Evolutionary conservation across 192 early-diverging fungal species (phyloP).

Genomic region (Diversispora eburnea): DNA sequence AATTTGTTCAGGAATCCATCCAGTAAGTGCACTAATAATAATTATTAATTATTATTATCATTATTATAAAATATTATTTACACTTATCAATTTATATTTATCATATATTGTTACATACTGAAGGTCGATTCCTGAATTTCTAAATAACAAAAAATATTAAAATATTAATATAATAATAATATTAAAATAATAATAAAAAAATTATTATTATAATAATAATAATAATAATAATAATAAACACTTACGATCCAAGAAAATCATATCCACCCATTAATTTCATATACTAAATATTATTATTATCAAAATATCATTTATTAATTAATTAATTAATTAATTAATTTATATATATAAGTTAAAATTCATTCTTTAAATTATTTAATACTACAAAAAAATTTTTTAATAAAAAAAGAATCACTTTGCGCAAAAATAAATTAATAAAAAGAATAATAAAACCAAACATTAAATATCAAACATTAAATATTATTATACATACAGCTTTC

Average conservation of each 20-base stretch:
- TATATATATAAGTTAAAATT: not conserved
- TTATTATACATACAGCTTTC: constrained; percentile 63
- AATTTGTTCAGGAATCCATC: constrained; percentile 91
- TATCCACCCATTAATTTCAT: constrained; percentile 96
- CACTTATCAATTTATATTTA: not conserved
- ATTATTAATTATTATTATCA: not conserved
- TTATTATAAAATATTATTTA: not conserved
- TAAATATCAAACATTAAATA: not conserved
- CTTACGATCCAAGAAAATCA: constrained; percentile 86
- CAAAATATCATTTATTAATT: no score
- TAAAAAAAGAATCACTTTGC: no score
- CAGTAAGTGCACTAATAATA: constrained; percentile 67
- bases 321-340: not conserved
- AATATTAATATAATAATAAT: constrained; percentile 10
- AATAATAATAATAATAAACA: constrained; percentile 17
- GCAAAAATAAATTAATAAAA: no score
- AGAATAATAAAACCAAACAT: no score
- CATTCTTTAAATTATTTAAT: no score
- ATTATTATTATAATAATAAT: not conserved
- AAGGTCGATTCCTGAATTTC: constrained; percentile 88
- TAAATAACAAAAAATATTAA: constrained; percentile 25
- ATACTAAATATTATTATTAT: constrained; percentile 45
- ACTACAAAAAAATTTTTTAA: no score
- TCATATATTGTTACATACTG: constrained; percentile 43
- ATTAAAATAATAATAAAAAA: constrained; percentile 14